These are phyloP conservation scores for Gaertneriomyces semiglobifer DNA, from an alignment of 192 early-diverging fungal genomes.

Conservation along the genomic window DNA sequence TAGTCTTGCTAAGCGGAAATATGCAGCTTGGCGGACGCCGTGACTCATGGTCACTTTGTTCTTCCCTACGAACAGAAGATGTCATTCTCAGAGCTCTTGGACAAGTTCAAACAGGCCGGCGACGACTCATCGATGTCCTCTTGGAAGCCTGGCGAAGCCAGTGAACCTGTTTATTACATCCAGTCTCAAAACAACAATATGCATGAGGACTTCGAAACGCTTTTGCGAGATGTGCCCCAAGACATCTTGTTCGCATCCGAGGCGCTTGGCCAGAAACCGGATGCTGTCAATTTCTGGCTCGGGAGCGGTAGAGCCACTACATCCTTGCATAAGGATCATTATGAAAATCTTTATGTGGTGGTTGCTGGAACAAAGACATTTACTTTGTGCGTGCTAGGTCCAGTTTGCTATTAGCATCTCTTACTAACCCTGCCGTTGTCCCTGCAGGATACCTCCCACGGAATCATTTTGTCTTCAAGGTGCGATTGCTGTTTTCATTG, in stretches of 20 bases:
- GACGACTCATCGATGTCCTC: not conserved
- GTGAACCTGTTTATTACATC: constrained; percentile 34
- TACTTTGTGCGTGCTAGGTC: constrained; percentile 28
- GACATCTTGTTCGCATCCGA: constrained; percentile 37
- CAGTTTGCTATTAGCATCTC: not conserved
- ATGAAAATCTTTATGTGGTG: constrained; percentile 55
- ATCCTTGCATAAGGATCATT: constrained; percentile 53
- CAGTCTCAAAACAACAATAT: constrained; percentile 50
- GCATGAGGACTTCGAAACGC: constrained; percentile 27
- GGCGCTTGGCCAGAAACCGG: constrained; percentile 37
- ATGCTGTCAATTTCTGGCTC: constrained; percentile 58
- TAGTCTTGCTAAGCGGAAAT: not conserved
- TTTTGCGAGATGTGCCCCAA: constrained; percentile 37
- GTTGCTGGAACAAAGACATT: constrained; percentile 47
- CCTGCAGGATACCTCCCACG: constrained; percentile 32
- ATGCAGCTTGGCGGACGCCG: constrained; percentile 42
- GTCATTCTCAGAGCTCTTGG: constrained; percentile 31
- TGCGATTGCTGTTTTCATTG: no score
- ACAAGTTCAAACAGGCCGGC: constrained; percentile 12
- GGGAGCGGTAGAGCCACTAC: constrained; percentile 35
- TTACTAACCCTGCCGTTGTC: not conserved
- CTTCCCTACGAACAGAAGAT: constrained; percentile 40
- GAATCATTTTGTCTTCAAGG: constrained; percentile 6
- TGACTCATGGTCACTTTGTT: constrained; percentile 41
- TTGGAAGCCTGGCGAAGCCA: constrained; percentile 12